These are phyloP conservation scores for Fusarium nodosum DNA, from an alignment of 2,329 filamentous ascomycete genomes.

Conservation along the genomic window DNA sequence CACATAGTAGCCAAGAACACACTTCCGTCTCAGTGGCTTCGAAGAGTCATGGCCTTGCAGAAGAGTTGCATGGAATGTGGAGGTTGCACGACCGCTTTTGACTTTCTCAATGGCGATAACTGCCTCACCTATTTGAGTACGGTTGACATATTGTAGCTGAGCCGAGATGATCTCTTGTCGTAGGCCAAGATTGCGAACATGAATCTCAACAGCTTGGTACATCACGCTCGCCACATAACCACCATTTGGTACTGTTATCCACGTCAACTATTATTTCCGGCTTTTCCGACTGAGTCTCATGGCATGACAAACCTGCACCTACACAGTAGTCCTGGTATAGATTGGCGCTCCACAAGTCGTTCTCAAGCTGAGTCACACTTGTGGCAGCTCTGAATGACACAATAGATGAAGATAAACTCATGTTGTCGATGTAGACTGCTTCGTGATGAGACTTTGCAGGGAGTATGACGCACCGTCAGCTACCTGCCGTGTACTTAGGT, in stretches of 20 bases:
- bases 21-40: background rate
- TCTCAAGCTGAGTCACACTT: background rate
- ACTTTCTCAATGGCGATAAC: background rate
- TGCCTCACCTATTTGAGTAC: background rate
- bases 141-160: constrained; percentile 3
- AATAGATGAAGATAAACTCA: background rate
- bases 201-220: background rate
- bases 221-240: background rate
- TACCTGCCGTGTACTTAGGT: background rate
- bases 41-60: background rate
- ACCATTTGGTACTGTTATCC: background rate
- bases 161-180: background rate
- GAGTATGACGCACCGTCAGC: rapidly evolving
- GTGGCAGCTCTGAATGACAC: background rate
- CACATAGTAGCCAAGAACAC: background rate
- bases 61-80: background rate
- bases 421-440: background rate
- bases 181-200: background rate
- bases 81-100: background rate
- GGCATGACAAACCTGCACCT: background rate
- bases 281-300: background rate
- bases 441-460: background rate
- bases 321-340: background rate
- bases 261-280: background rate
- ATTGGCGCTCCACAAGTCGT: background rate